Evolutionary conservation across 345 rosid genomes (phyloP), one percentile per base, ranked within the genome.

Genomic region (Eucalyptus sp.): DNA sequence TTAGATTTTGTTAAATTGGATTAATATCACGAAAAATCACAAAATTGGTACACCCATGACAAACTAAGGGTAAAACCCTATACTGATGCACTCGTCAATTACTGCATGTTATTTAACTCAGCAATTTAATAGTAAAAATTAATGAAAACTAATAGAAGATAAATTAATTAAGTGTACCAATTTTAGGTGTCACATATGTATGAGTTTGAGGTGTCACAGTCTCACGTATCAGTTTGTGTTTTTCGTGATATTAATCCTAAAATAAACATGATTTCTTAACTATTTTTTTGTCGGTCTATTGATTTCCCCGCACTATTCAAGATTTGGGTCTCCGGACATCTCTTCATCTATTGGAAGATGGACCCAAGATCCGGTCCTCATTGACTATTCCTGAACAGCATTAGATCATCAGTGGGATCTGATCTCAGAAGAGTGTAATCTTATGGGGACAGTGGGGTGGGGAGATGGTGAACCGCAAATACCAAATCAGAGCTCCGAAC

Each of bases 81-180:
- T 7, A 52, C 2, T 18, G 0, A 7, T 52, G 0, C 1, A 2
- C 0, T 18, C 4, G 10, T 7, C 2, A 18, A 52, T 0, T 52
- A 1, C 0, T 7, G 0, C 9, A 1, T 52, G 0, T 52, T 20
- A 52, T 52, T 0, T 0, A 52, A 52, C 0, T 52, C 0, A 8
- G 0, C 2, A 20, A 2, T 52, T 52, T 2, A 1, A 18, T 0
- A 0, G 2, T 52, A 52, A 20, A 52, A 52, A 20, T 8, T 52
- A 52, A 52, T 52, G 10, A 52, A 52, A 52, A 52, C 10, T 3
- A 20, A 20, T 1, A 1, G 0, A 52, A 52, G 1, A 1, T 52
- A 1, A 52, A 52, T 7, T 52, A 20, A 18, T 20, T 52, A 52
- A 20, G 10, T 18, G 10, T 52, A 52, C 4, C 1, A 52, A 52